Evolutionary conservation across 192 early-diverging fungal genomes (phyloP), one percentile per base, ranked within the genome.

Genomic region (Irineochytrium annulatum): DNA sequence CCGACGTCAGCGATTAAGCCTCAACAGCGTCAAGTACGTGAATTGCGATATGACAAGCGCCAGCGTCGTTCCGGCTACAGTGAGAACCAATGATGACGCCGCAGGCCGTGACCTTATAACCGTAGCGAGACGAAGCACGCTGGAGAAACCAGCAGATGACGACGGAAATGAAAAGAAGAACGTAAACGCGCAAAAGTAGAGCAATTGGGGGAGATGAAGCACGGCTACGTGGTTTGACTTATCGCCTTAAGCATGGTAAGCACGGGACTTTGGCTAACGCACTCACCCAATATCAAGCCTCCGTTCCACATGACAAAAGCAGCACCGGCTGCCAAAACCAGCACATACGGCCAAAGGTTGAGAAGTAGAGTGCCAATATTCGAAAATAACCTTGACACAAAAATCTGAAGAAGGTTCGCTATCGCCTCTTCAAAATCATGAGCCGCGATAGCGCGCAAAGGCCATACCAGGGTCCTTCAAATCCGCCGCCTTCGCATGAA

Each of bases 181-280:
- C 1, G 77, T 49, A 53, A 91, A 91, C 1, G 75, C 75, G 28
- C 44, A 16, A 78, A 88, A 96, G 72, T 98, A 98, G 29, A 92
- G 78, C 19, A 94, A 41, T 67, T 97, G 95, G 19, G 89, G 87
- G 3, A 93, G 48, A 68, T 98, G 91, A 28, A 87, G 24, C 16
- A 75, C 79, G 1, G 89, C 81, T 30, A 87, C 63, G 72, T 98
- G 95, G 65, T 97, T 87, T 2, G 81, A 63, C 55, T 80, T 81
- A 76, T 98, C 95, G 28, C 95, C 89, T 85, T 48, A n/a, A 24
- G 55, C 71, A 67, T 19, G 30, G 13, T 11, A 17, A 16, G 1
- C 17, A 14, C 26, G 26, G 62, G 5, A 17, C 16, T 1, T 55
- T 3, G 37, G 33, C 13, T 19, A 11, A 39, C 31, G n/a, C 11